Evolutionary conservation across 2,329 filamentous ascomycete genomes (phyloP).

Genomic region (Bipolaris sorokiniana): DNA sequence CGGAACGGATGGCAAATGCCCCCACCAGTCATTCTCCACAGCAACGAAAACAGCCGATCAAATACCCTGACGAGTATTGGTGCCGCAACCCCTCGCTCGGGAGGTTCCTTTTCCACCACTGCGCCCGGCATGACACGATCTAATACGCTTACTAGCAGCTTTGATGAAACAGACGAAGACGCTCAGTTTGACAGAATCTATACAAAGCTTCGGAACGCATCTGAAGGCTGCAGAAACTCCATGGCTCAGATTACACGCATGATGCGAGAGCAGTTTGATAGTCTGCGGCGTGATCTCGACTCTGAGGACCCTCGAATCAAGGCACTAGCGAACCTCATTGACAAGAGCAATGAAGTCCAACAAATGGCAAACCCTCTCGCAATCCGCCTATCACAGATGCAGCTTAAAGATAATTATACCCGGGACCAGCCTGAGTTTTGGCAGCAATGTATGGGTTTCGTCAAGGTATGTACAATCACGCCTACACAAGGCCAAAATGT

Average conservation of each 20-base stretch:
- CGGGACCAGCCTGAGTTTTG: constrained; percentile 69
- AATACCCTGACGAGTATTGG: constrained; percentile 59
- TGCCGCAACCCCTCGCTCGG: constrained; percentile 74
- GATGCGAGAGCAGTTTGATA: constrained; percentile 39
- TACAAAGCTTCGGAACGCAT: constrained; percentile 73
- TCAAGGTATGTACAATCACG: constrained; percentile 55
- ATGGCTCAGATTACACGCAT: constrained; percentile 61
- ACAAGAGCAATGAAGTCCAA: constrained; percentile 72
- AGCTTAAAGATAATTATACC: constrained; percentile 81
- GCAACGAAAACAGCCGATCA: constrained; percentile 58
- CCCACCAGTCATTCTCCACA: constrained; percentile 52
- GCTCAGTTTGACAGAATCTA: constrained; percentile 83
- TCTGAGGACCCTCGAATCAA: constrained; percentile 44
- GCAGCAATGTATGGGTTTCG: constrained; percentile 76
- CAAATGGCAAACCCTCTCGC: constrained; percentile 77
- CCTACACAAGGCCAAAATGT: constrained; percentile 16
- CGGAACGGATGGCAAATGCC: constrained; percentile 44
- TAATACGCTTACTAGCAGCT: constrained; percentile 64
- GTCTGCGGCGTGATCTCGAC: constrained; percentile 40
- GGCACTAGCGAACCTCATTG: constrained; percentile 65
- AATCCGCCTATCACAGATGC: constrained; percentile 75
- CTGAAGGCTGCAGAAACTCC: constrained; percentile 73
- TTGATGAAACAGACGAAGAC: constrained; percentile 73
- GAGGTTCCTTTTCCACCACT: constrained; percentile 75
- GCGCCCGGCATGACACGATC: constrained; percentile 54